A percentile compares a stretch with the other conserved stretches of the same genome.
Evolutionary conservation across 305 asterid genomes (phyloP).

Genomic region (Fraxinus angustifolia): DNA sequence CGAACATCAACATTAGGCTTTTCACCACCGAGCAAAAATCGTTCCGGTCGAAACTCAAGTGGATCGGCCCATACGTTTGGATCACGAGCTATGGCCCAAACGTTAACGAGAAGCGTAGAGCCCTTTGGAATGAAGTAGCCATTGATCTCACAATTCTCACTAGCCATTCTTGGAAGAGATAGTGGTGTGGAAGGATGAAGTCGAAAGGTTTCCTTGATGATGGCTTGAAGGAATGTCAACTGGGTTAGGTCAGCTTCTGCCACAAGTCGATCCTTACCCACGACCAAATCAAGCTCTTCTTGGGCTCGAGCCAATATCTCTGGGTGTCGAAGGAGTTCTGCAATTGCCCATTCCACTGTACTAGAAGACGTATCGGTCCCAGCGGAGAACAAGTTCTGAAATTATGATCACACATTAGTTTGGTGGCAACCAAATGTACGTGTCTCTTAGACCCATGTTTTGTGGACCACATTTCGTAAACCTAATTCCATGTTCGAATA

Average conservation of each 20-base stretch:
- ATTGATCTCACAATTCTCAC: slow-evolving; percentile 50
- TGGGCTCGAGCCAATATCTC: slow-evolving; percentile 41
- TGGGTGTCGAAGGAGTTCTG: slow-evolving; percentile 63
- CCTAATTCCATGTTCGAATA: background rate
- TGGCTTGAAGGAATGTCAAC: slow-evolving; percentile 50
- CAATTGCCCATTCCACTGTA: slow-evolving; percentile 78
- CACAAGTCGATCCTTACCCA: slow-evolving; percentile 48
- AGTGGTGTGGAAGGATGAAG: slow-evolving; percentile 86
- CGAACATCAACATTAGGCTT: slow-evolving; percentile 47
- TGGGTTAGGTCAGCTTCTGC: slow-evolving; percentile 48
- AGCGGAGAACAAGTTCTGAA: slow-evolving; percentile 60
- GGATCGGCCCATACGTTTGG: slow-evolving; percentile 61
- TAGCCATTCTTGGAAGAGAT: slow-evolving; percentile 63
- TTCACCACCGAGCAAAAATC: slow-evolving; percentile 58
- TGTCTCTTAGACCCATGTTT: background rate
- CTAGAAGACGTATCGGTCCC: slow-evolving; percentile 76
- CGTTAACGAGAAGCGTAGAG: slow-evolving; percentile 56
- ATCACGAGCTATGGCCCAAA: slow-evolving; percentile 77
- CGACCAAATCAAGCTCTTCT: slow-evolving; percentile 47
- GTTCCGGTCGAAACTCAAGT: slow-evolving; percentile 46
- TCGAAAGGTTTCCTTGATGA: slow-evolving; percentile 62
- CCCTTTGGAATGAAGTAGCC: slow-evolving; percentile 70
- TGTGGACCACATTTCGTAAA: background rate
- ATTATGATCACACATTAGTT: background rate
- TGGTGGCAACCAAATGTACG: background rate